phyloP scores from a whole-genome alignment of 2,329 filamentous ascomycete genomes.

The Aspergillus novoparasiticus region DNA sequence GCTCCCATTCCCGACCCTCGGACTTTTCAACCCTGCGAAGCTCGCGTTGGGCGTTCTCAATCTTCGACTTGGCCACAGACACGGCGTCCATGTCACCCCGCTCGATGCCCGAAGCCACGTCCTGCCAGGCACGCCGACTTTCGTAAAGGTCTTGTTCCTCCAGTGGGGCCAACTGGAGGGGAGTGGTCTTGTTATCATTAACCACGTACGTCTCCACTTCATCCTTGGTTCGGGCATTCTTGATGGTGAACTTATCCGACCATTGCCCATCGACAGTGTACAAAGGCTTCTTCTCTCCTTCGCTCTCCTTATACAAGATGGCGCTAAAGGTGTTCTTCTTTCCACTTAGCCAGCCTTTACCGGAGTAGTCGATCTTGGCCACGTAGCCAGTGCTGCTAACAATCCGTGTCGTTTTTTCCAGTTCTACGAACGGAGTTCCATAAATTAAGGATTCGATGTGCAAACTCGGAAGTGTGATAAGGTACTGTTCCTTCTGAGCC shows the following conservation, averaged over 20 bases:
- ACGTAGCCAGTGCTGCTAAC: conserved; percentile 83
- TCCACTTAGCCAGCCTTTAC: conserved; percentile 90
- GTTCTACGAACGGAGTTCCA: conserved; percentile 78
- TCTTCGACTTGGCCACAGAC: conserved; percentile 77
- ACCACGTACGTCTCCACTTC: conserved; percentile 65
- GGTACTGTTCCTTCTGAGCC: conserved; percentile 65
- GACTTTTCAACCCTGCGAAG: conserved; percentile 72
- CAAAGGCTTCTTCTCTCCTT: conserved; percentile 69
- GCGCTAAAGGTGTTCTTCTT: conserved; percentile 93
- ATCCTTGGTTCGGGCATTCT: conserved; percentile 61
- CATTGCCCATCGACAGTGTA: conserved; percentile 87
- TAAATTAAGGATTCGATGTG: conserved; percentile 91
- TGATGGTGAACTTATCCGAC: conserved; percentile 80
- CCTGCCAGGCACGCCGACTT: conserved; percentile 82
- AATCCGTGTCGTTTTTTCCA: conserved; percentile 84
- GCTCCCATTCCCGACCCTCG: conserved; percentile 77
- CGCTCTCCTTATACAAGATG: conserved; percentile 66
- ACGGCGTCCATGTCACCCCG: conserved; percentile 83
- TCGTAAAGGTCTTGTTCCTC: conserved; percentile 85
- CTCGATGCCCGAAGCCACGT: conserved; percentile 78
- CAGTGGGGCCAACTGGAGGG: conserved; percentile 70
- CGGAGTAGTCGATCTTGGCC: conserved; percentile 87
- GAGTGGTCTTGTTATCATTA: conserved; percentile 59
- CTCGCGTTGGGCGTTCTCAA: conserved; percentile 85
- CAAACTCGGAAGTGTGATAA: conserved; percentile 87